These are phyloP conservation scores for Echria macrotheca DNA, from an alignment of 495 filamentous ascomycete genomes.

Conservation along the genomic window DNA sequence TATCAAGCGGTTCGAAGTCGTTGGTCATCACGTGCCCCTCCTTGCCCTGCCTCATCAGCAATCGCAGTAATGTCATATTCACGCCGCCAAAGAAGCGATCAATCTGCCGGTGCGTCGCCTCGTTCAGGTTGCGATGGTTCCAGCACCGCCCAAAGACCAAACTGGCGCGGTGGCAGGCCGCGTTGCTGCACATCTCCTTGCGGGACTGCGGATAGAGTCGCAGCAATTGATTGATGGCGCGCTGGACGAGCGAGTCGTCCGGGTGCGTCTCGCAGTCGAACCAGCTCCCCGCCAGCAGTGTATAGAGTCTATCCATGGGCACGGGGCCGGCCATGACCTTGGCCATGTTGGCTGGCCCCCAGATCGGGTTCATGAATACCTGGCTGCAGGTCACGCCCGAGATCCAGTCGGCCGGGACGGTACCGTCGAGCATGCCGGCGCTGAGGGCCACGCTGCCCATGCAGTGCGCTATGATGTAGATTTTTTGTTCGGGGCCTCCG, in stretches of 20 bases:
- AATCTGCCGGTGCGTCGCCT: slow-evolving; percentile 57
- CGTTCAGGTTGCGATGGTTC: slow-evolving; percentile 60
- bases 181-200: slow-evolving; percentile 57
- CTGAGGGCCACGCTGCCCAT: slow-evolving; percentile 58
- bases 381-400: slow-evolving; percentile 57
- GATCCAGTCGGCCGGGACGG: slow-evolving; percentile 53
- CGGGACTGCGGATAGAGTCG: slow-evolving; percentile 54
- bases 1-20: slow-evolving; percentile 42
- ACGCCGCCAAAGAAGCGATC: slow-evolving; percentile 57
- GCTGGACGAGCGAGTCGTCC: slow-evolving; percentile 48
- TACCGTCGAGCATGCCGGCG: slow-evolving; percentile 59
- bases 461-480: slow-evolving; percentile 63
- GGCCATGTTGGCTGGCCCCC: slow-evolving; percentile 50
- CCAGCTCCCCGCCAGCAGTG: slow-evolving; percentile 43
- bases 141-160: slow-evolving; percentile 62
- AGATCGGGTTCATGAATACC: slow-evolving; percentile 62
- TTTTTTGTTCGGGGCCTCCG: slow-evolving; percentile 30
- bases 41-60: slow-evolving; percentile 53
- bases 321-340: slow-evolving; percentile 49
- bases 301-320: slow-evolving; percentile 43
- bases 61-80: slow-evolving; percentile 53
- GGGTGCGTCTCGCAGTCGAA: slow-evolving; percentile 45
- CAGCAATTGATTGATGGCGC: slow-evolving; percentile 49
- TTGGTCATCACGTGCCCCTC: slow-evolving; percentile 50
- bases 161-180: slow-evolving; percentile 53